Percentiles rank a stretch among this genome's conserved stretches.
Evolutionary conservation across 2,329 filamentous ascomycete genomes (phyloP).

Genomic region (Talaromyces albobiverticillius): DNA sequence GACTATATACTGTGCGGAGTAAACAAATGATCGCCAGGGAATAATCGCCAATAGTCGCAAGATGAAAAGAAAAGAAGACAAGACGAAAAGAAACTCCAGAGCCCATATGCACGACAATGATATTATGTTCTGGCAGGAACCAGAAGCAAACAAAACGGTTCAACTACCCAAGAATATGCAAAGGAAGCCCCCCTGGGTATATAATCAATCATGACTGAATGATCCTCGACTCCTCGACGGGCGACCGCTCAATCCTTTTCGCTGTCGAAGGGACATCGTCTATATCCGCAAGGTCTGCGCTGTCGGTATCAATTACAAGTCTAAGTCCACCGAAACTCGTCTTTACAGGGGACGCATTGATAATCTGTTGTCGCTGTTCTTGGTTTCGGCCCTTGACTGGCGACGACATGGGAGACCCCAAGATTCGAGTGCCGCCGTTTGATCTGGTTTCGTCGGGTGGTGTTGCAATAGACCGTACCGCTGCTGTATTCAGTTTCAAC

Average conservation of each 20-base stretch:
- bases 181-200: no score
- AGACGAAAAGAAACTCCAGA: no score
- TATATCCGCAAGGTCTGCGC: conserved; percentile 8
- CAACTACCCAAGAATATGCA: no score
- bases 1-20: not conserved
- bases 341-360: conserved; percentile 9
- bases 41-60: no score
- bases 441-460: no score
- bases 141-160: no score
- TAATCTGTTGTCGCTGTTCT: conserved; percentile 2
- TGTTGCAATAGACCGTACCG: conserved; percentile 1
- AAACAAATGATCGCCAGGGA: no score
- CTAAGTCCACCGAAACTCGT: conserved; percentile 9
- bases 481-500: conserved; percentile 15
- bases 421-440: not conserved
- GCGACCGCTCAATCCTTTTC: conserved; percentile 11
- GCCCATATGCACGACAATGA: no score
- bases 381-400: conserved; percentile 5
- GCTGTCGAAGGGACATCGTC: conserved; percentile 13
- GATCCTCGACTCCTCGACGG: conserved; percentile 8
- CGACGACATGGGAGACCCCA: conserved; percentile 11
- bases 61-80: no score
- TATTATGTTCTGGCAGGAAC: no score
- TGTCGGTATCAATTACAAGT: conserved; percentile 16
- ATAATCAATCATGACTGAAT: not conserved